Conservation (phyloP, 768 basidiomycete species). For the Tulasnella sp. region DNA sequence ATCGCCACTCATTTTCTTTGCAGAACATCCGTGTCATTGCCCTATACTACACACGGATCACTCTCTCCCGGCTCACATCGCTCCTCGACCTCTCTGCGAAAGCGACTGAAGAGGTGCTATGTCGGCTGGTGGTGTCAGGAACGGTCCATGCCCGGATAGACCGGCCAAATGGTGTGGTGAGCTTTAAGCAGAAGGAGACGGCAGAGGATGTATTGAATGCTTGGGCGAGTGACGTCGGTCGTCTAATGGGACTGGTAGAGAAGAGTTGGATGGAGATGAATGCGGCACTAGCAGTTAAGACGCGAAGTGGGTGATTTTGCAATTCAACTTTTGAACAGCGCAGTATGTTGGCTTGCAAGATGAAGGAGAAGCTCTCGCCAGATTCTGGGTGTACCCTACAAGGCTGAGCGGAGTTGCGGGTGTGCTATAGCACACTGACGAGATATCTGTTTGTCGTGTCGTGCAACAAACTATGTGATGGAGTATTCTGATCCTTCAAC, state of each 20-base stretch:
- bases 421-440: no score
- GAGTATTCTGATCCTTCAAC: no score
- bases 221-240: slow-evolving; percentile 96
- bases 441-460: no score
- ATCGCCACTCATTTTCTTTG: neutral
- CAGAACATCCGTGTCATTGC: slow-evolving; percentile 95
- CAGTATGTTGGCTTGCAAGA: neutral
- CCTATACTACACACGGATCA: slow-evolving; percentile 90
- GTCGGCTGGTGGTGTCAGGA: slow-evolving; percentile 80
- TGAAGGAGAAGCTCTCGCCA: neutral
- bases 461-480: no score
- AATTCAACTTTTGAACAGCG: neutral
- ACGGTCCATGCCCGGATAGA: slow-evolving; percentile 92
- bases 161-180: slow-evolving; percentile 79
- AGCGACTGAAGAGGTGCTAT: slow-evolving; percentile 81
- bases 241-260: slow-evolving; percentile 80
- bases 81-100: slow-evolving; percentile 75
- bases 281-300: slow-evolving; percentile 72
- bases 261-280: slow-evolving; percentile 99
- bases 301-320: slow-evolving; percentile 2
- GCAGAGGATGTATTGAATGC: slow-evolving; percentile 95
- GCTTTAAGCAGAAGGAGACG: slow-evolving; percentile 69
- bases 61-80: slow-evolving; percentile 64
- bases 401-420: slow-evolving; percentile 1
- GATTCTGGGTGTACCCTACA: neutral